Evolutionary conservation across 2,329 filamentous ascomycete genomes (phyloP).

Genomic region (Penicillium sp.): DNA sequence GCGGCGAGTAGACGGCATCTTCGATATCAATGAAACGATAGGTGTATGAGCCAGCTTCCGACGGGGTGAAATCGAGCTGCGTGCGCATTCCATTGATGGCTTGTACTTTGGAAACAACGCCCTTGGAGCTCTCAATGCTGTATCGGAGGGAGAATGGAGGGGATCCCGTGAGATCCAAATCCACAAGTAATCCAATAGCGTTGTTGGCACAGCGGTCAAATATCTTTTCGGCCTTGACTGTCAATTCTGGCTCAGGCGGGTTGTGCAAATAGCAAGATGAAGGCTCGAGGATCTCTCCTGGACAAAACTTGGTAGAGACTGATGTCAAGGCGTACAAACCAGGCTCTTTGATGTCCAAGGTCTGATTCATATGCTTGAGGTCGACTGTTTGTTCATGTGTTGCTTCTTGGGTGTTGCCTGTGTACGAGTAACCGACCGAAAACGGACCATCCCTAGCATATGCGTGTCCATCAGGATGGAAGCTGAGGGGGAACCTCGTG

Average conservation of each 20-base stretch:
- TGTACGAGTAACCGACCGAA: constrained; percentile 78
- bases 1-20: constrained; percentile 75
- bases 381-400: constrained; percentile 59
- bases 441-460: constrained; percentile 65
- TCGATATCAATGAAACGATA: constrained; percentile 81
- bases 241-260: constrained; percentile 79
- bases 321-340: constrained; percentile 85
- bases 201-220: constrained; percentile 94
- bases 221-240: constrained; percentile 74
- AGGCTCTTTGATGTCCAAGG: constrained; percentile 68
- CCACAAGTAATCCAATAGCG: constrained; percentile 84
- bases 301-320: constrained; percentile 76
- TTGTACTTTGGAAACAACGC: constrained; percentile 55
- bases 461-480: constrained; percentile 61
- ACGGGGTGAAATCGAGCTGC: constrained; percentile 80
- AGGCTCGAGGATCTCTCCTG: constrained; percentile 87
- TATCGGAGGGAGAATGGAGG: constrained; percentile 87
- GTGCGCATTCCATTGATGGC: constrained; percentile 71
- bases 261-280: constrained; percentile 92
- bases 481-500: constrained; percentile 68
- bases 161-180: constrained; percentile 85
- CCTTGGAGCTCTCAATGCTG: constrained; percentile 63
- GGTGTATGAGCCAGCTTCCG: constrained; percentile 77
- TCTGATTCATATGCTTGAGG: constrained; percentile 57
- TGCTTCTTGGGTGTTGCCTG: constrained; percentile 65